Evolutionary conservation across 192 early-diverging fungal genomes (phyloP).

Genomic region (Backusella mclennaniae): DNA sequence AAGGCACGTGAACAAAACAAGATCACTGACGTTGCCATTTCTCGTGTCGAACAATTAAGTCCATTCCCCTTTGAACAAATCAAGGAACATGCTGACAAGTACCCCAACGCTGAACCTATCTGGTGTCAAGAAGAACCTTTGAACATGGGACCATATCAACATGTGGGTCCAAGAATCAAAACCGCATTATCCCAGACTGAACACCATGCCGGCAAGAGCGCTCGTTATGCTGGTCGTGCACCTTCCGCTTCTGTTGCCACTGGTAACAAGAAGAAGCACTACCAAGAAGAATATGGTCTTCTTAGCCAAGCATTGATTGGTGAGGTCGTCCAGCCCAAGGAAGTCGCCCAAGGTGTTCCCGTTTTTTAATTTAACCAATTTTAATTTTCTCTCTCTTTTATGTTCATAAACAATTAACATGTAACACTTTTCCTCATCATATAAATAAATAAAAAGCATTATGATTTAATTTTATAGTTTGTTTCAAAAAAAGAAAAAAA

Average conservation of each 20-base stretch:
- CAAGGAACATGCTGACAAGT: conserved; percentile 84
- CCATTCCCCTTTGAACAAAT: conserved; percentile 96
- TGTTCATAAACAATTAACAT: not conserved
- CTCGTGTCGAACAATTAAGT: conserved; percentile 90
- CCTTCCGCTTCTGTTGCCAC: conserved; percentile 87
- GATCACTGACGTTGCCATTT: conserved; percentile 86
- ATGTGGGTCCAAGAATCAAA: conserved; percentile 83
- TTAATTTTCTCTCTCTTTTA: not conserved
- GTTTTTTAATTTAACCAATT: conserved; percentile 40
- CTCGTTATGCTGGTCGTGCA: conserved; percentile 74
- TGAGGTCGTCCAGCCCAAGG: conserved; percentile 59
- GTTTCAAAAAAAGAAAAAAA: not conserved
- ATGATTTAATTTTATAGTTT: conserved; percentile 4
- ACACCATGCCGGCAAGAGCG: conserved; percentile 56
- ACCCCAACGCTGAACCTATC: conserved; percentile 87
- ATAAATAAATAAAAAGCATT: conserved; percentile 7
- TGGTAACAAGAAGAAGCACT: conserved; percentile 94
- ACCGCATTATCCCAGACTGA: conserved; percentile 78
- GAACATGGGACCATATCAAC: conserved; percentile 91
- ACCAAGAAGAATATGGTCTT: conserved; percentile 77
- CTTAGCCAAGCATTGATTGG: conserved; percentile 72
- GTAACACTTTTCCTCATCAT: not conserved
- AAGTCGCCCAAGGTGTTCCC: conserved; percentile 70
- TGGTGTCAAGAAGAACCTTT: conserved; percentile 97
- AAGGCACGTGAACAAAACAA: conserved; percentile 91